Conservation (phyloP, 306 rosid species). For the Cucurbita ficifolia region DNA sequence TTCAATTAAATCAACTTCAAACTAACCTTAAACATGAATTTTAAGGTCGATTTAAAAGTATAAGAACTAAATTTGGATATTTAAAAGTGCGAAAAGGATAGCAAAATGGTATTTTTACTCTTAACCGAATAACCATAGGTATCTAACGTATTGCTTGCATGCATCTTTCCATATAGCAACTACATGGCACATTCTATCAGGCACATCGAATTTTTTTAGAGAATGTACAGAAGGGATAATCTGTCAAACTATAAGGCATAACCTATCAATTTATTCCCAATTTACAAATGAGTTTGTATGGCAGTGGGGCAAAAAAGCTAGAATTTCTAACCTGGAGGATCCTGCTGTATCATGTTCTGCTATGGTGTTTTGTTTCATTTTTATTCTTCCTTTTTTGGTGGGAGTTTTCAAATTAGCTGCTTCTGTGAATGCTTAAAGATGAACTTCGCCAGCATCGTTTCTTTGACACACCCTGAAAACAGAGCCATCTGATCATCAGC, state of each 20-base stretch:
- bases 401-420: neutral
- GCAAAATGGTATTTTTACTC: too few relatives aligned
- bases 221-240: neutral
- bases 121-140: neutral
- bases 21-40: too few relatives aligned
- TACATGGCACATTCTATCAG: neutral
- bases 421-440: conserved; percentile 23
- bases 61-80: too few relatives aligned
- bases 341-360: neutral
- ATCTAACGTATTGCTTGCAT: neutral
- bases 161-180: neutral
- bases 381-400: neutral
- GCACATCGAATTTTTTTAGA: neutral
- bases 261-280: neutral
- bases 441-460: conserved; percentile 30
- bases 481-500: neutral
- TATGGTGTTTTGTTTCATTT: neutral
- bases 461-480: conserved; percentile 25
- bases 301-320: neutral
- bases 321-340: neutral
- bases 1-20: too few relatives aligned
- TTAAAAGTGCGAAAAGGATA: too few relatives aligned
- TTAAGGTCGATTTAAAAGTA: too few relatives aligned
- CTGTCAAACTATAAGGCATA: neutral
- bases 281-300: neutral